Evolutionary conservation across 306 rosid genomes (phyloP).

Genomic region (Malus sieversii): DNA sequence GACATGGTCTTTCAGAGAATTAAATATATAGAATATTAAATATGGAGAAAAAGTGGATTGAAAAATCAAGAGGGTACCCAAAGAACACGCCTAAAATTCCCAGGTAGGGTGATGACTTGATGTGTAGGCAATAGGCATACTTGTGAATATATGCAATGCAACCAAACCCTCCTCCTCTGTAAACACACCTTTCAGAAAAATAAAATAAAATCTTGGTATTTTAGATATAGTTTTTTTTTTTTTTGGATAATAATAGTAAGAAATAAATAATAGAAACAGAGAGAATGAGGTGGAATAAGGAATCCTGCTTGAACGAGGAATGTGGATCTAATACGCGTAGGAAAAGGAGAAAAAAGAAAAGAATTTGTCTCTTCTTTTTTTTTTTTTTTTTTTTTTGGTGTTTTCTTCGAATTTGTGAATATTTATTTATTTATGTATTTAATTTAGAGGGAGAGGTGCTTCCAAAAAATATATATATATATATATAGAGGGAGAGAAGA

Average conservation of each 20-base stretch:
- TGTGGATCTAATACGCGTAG: constrained; percentile 16
- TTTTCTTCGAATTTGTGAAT: neutral
- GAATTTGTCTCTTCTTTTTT: neutral
- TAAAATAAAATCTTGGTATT: neutral
- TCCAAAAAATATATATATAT: too few species aligned
- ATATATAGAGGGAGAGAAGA: neutral
- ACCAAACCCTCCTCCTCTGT: neutral
- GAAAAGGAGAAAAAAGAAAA: neutral
- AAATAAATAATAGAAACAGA: neutral
- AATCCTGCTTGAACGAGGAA: constrained; percentile 11
- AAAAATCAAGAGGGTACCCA: constrained; percentile 11
- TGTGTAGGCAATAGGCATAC: neutral
- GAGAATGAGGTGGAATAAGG: neutral
- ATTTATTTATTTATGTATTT: neutral
- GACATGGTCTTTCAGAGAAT: neutral
- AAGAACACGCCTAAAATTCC: neutral
- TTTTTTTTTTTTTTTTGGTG: neutral
- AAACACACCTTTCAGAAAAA: neutral
- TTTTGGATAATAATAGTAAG: neutral
- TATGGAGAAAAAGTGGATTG: neutral
- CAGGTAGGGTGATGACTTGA: constrained; percentile 12
- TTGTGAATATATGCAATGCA: neutral
- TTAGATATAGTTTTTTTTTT: neutral
- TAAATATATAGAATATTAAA: neutral
- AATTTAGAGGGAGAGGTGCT: neutral